Evolutionary conservation across 1,139 yeast genomes (phyloP).

Genomic region (Maudiozyma humilis): DNA sequence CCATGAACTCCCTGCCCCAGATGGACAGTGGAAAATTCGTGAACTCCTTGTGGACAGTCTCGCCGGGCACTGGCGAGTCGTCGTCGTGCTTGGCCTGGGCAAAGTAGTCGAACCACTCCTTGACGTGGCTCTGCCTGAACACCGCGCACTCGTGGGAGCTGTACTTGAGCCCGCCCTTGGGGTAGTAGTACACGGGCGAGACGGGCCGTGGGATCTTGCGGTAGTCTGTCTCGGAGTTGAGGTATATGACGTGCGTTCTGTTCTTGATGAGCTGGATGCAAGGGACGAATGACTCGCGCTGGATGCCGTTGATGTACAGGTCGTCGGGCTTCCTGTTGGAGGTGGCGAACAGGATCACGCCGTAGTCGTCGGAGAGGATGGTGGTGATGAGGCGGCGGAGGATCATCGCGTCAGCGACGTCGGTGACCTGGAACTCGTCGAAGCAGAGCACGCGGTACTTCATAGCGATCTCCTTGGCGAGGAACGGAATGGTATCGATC

Average conservation of each 20-base stretch:
- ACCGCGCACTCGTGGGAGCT: constrained; percentile 41
- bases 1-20: constrained; percentile 79
- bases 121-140: constrained; percentile 56
- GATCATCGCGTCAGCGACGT: constrained; percentile 97
- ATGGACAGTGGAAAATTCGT: constrained; percentile 35
- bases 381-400: constrained; percentile 64
- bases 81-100: constrained; percentile 38
- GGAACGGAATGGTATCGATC: constrained; percentile 72
- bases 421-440: constrained; percentile 94
- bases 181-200: constrained; percentile 71
- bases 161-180: constrained; percentile 55
- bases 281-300: constrained; percentile 82
- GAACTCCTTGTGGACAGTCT: constrained; percentile 11
- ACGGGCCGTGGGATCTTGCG: constrained; percentile 79
- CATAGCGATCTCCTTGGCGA: constrained; percentile 78
- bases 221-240: constrained; percentile 90
- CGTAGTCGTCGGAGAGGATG: constrained; percentile 58
- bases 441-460: constrained; percentile 76
- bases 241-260: constrained; percentile 65
- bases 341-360: constrained; percentile 83
- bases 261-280: constrained; percentile 74
- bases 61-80: neutral
- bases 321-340: constrained; percentile 94
- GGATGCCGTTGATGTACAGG: constrained; percentile 85
- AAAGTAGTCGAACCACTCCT: constrained; percentile 73